Percentiles rank a stretch among this genome's conserved stretches.
Evolutionary conservation across 2,329 filamentous ascomycete species (phyloP).

Genomic region (Pyricularia sp.): DNA sequence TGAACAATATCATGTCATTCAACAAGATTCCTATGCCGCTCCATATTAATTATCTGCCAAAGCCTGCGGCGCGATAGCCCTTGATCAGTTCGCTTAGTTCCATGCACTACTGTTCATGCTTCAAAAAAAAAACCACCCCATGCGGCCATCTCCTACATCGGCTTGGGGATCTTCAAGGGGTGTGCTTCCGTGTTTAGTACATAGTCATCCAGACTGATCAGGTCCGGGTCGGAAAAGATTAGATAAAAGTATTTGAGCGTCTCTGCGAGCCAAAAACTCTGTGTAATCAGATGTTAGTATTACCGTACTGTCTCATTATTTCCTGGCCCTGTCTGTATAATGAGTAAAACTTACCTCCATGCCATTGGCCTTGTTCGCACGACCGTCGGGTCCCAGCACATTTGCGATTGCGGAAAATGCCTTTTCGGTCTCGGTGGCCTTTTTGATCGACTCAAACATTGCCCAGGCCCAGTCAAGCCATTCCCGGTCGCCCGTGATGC

Average conservation of each 20-base stretch:
- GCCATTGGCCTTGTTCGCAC: not conserved
- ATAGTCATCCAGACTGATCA: conserved; percentile 13
- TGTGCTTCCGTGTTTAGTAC: conserved; percentile 14
- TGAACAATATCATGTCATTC: not conserved
- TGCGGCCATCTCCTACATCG: not conserved
- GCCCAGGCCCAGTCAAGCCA: conserved; percentile 71
- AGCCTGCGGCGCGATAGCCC: not conserved
- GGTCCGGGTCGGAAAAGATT: conserved; percentile 10
- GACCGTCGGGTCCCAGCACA: conserved; percentile 5
- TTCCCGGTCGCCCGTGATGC: conserved; percentile 61
- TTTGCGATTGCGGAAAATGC: conserved; percentile 14
- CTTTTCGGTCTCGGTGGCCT: conserved; percentile 36
- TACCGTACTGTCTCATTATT: not conserved
- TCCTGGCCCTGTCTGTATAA: not conserved
- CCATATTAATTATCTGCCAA: not conserved
- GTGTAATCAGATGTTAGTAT: not conserved
- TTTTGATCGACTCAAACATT: conserved; percentile 64
- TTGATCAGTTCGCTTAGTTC: not conserved
- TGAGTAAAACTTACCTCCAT: not conserved
- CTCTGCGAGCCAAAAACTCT: conserved; percentile 14
- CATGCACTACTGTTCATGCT: not conserved
- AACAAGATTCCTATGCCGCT: not conserved
- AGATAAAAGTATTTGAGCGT: conserved; percentile 15
- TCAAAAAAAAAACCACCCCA: too few species aligned
- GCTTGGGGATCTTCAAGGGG: conserved; percentile 28